phyloP scores from a whole-genome alignment of 495 filamentous ascomycete species.

The Lindgomyces ingoldianus region DNA sequence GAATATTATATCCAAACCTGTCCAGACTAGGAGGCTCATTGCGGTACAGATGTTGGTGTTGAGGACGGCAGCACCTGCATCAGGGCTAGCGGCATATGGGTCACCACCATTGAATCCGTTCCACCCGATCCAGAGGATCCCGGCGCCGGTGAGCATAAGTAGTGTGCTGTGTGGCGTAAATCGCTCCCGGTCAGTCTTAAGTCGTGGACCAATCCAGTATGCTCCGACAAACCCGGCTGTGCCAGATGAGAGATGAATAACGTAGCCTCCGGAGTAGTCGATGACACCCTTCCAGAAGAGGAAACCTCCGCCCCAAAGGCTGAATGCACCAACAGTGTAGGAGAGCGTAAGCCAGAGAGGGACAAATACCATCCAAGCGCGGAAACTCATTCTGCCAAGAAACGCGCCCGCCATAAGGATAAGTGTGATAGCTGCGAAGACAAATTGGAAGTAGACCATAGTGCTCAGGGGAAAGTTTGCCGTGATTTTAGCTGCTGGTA shows the following conservation, averaged over 20 bases:
- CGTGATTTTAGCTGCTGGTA: conserved; percentile 49
- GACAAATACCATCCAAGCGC: conserved; percentile 60
- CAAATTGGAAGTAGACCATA: conserved; percentile 65
- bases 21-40: conserved; percentile 55
- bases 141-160: conserved; percentile 54
- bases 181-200: conserved; percentile 53
- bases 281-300: conserved; percentile 54
- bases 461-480: conserved; percentile 53
- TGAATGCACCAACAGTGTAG: conserved; percentile 51
- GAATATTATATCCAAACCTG: conserved; percentile 50
- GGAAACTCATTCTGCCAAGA: conserved; percentile 57
- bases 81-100: conserved; percentile 56
- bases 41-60: conserved; percentile 60
- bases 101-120: conserved; percentile 63
- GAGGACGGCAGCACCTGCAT: conserved; percentile 59
- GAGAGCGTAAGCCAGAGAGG: conserved; percentile 59
- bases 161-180: conserved; percentile 56
- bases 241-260: conserved; percentile 59
- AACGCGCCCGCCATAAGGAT: conserved; percentile 56
- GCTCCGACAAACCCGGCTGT: conserved; percentile 58
- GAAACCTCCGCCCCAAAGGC: conserved; percentile 60
- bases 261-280: conserved; percentile 62
- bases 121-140: conserved; percentile 62
- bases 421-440: conserved; percentile 60
- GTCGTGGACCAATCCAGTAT: conserved; percentile 57